Evolutionary conservation across 176 grass and related monocot genomes (phyloP).

Genomic region (Alopecurus myosuroides): DNA sequence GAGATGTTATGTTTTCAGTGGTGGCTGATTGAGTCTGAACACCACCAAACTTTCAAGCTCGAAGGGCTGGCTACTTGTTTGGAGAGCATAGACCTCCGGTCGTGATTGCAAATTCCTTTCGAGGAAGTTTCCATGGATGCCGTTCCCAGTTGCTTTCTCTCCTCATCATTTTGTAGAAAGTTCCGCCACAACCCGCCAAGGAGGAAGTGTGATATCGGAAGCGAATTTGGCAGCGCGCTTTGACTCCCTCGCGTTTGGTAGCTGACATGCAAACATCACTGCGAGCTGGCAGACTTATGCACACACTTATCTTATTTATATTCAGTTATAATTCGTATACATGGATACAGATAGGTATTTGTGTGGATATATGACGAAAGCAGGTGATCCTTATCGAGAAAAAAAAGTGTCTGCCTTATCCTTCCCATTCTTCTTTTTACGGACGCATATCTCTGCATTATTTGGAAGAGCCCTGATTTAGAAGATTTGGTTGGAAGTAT

Average conservation of each 20-base stretch:
- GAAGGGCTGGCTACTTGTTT: background rate
- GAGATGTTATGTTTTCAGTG: background rate
- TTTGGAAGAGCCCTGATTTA: background rate
- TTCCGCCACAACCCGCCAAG: background rate
- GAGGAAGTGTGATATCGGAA: background rate
- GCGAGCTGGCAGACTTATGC: conserved; percentile 7
- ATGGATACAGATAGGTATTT: background rate
- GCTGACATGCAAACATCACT: conserved; percentile 31
- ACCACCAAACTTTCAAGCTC: background rate
- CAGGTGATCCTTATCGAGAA: no score
- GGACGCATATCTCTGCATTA: background rate
- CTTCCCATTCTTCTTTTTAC: background rate
- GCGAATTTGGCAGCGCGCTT: conserved; percentile 28
- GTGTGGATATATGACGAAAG: background rate
- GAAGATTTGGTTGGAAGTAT: background rate
- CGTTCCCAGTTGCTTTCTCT: conserved; percentile 26
- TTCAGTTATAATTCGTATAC: background rate
- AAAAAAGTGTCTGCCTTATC: background rate
- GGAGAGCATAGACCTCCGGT: background rate
- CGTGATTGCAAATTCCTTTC: background rate
- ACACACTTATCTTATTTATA: background rate
- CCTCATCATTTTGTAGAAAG: background rate
- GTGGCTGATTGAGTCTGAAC: background rate
- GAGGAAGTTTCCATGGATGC: background rate
- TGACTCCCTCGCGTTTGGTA: conserved; percentile 24